Evolutionary conservation across 2,329 filamentous ascomycete genomes (phyloP).

Genomic region (Exophiala oligosperma): DNA sequence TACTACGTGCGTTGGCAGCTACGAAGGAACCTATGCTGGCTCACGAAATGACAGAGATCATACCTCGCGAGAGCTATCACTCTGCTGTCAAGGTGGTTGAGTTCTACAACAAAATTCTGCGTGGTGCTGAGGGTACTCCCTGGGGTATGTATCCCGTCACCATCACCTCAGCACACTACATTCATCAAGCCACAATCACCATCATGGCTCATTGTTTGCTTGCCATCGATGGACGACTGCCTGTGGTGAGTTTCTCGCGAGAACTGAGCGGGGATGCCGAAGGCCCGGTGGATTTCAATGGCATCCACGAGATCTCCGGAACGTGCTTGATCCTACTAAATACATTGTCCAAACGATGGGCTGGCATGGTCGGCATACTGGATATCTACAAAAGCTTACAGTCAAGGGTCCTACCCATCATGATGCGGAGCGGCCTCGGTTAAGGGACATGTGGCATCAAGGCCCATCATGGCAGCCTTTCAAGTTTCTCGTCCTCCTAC

Average conservation of each 20-base stretch:
- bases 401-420: constrained; percentile 29
- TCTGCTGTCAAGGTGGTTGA: constrained; percentile 33
- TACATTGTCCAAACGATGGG: constrained; percentile 28
- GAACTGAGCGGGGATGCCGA: constrained; percentile 23
- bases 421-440: constrained; percentile 24
- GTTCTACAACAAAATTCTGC: constrained; percentile 34
- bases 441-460: not conserved
- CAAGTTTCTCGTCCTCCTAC: too few relatives aligned
- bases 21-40: constrained; percentile 25
- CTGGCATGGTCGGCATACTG: constrained; percentile 31
- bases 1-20: constrained; percentile 28
- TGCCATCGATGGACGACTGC: constrained; percentile 31
- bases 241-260: constrained; percentile 27
- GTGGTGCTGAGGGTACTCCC: constrained; percentile 32
- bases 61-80: constrained; percentile 34
- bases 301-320: constrained; percentile 30
- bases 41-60: constrained; percentile 16
- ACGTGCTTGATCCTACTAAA: constrained; percentile 30
- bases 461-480: too few relatives aligned
- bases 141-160: constrained; percentile 35
- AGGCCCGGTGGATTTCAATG: constrained; percentile 29
- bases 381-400: constrained; percentile 32
- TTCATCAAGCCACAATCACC: constrained; percentile 34
- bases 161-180: constrained; percentile 35
- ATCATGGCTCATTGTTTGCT: constrained; percentile 34